phyloP scores from a whole-genome alignment of 352 stramenopile species.

The Saprolegnia parasitica region DNA sequence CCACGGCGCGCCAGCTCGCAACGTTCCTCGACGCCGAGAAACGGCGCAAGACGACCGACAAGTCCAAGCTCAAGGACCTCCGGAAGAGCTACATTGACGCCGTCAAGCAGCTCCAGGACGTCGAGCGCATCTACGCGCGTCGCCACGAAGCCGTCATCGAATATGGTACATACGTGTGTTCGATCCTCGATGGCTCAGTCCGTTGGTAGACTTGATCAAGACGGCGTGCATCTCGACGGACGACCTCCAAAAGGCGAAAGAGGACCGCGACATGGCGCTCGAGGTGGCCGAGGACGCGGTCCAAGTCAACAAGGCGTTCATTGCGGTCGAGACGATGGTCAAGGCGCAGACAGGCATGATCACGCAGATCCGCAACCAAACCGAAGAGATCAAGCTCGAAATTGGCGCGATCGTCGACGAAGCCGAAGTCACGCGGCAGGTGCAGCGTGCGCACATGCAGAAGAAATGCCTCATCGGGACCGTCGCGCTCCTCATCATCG shows the following conservation, averaged over 20 bases:
- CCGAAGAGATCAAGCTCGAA: slow-evolving; percentile 69
- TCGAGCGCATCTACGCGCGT: slow-evolving; percentile 47
- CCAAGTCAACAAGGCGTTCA: slow-evolving; percentile 58
- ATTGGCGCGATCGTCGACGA: slow-evolving; percentile 71
- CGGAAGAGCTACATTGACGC: slow-evolving; percentile 57
- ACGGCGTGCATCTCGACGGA: slow-evolving; percentile 51
- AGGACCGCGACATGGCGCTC: slow-evolving; percentile 20
- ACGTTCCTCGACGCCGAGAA: slow-evolving; percentile 60
- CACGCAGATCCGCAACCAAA: slow-evolving; percentile 56
- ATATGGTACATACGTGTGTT: slow-evolving; percentile 28
- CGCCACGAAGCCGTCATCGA: slow-evolving; percentile 64
- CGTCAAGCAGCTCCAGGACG: slow-evolving; percentile 69
- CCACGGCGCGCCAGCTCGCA: slow-evolving; percentile 58
- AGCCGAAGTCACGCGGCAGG: slow-evolving; percentile 49
- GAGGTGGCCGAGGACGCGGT: slow-evolving; percentile 65
- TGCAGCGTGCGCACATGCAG: slow-evolving; percentile 57
- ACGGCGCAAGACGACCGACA: slow-evolving; percentile 38
- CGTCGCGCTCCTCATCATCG: slow-evolving; percentile 37
- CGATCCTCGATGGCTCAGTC: no score
- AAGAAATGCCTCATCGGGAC: slow-evolving; percentile 53
- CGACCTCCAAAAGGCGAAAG: slow-evolving; percentile 43
- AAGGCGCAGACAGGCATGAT: slow-evolving; percentile 62
- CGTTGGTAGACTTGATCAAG: slow-evolving; percentile 47
- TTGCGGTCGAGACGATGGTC: slow-evolving; percentile 54
- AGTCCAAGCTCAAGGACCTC: slow-evolving; percentile 41